Evolutionary conservation across 306 rosid species (phyloP).

Genomic region (Gastrolobium villosum): DNA sequence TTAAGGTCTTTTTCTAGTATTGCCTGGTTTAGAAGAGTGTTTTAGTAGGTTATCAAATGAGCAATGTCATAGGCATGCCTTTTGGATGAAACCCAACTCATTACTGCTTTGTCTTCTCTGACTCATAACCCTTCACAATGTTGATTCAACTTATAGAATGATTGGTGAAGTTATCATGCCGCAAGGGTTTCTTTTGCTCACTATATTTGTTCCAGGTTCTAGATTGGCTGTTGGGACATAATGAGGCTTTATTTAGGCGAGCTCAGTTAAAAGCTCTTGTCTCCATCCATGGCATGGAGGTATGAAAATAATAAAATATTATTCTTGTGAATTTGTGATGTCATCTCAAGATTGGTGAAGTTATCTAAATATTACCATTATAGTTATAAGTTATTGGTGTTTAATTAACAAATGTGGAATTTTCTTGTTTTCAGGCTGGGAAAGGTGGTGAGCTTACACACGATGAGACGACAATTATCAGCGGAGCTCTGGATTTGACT

Average conservation of each 20-base stretch:
- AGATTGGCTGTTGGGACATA: conserved; percentile 84
- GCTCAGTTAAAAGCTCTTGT: conserved; percentile 96
- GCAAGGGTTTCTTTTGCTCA: conserved; percentile 15
- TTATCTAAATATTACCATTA: background rate
- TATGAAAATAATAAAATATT: conserved; percentile 42
- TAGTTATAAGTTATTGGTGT: background rate
- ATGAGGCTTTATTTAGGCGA: conserved; percentile 92
- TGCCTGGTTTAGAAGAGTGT: conserved; percentile 26
- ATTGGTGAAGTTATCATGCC: background rate
- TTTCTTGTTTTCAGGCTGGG: conserved; percentile 75
- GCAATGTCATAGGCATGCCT: conserved; percentile 30
- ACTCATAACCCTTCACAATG: conserved; percentile 30
- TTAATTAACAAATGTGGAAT: conserved; percentile 10
- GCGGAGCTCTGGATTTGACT: conserved; percentile 96
- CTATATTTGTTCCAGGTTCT: conserved; percentile 68
- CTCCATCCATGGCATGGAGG: conserved; percentile 93
- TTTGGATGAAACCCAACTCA: conserved; percentile 31
- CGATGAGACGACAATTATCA: conserved; percentile 93
- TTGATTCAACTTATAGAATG: conserved; percentile 24
- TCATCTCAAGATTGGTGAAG: conserved; percentile 30
- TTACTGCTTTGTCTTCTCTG: conserved; percentile 11
- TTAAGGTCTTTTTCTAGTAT: conserved; percentile 1
- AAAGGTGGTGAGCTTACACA: conserved; percentile 99
- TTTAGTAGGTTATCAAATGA: conserved; percentile 19
- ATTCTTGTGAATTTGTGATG: background rate